Evolutionary conservation across 2,329 filamentous ascomycete genomes (phyloP).

Genomic region (Stemphylium beticola): DNA sequence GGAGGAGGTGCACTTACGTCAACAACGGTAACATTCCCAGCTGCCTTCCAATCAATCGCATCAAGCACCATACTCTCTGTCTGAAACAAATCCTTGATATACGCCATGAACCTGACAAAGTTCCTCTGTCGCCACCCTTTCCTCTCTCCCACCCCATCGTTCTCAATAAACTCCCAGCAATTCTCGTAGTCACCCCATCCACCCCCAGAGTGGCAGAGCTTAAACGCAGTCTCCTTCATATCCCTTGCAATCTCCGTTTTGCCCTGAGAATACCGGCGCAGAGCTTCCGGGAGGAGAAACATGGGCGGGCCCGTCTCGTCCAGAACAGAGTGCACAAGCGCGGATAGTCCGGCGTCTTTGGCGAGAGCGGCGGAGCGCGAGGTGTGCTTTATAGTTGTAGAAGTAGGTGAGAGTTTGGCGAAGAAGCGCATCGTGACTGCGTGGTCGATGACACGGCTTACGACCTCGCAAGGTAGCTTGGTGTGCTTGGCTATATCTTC

Average conservation of each 20-base stretch:
- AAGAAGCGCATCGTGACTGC: slow-evolving; percentile 48
- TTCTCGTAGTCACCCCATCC: slow-evolving; percentile 31
- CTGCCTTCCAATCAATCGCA: slow-evolving; percentile 34
- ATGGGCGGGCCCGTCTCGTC: slow-evolving; percentile 37
- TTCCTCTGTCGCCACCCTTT: slow-evolving; percentile 41
- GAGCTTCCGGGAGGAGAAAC: slow-evolving; percentile 36
- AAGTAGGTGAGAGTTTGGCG: slow-evolving; percentile 20
- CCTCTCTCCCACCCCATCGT: slow-evolving; percentile 36
- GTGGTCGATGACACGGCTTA: slow-evolving; percentile 43
- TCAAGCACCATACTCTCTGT: slow-evolving; percentile 35
- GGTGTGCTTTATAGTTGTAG: slow-evolving; percentile 30
- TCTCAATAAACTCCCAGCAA: slow-evolving; percentile 41
- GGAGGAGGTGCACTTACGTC: slow-evolving; percentile 31
- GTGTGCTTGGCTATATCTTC: slow-evolving; percentile 37
- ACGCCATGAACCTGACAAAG: slow-evolving; percentile 44
- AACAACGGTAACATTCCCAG: slow-evolving; percentile 32
- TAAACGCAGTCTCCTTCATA: slow-evolving; percentile 37
- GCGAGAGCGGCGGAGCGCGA: slow-evolving; percentile 40
- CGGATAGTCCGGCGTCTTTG: slow-evolving; percentile 29
- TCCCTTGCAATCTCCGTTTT: slow-evolving; percentile 30
- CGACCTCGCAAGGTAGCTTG: slow-evolving; percentile 34
- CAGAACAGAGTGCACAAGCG: slow-evolving; percentile 34
- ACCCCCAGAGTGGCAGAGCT: slow-evolving; percentile 35
- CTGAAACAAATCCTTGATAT: slow-evolving; percentile 42
- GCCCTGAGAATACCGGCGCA: slow-evolving; percentile 34